Percentiles rank a stretch among this genome's conserved stretches.
Conservation (phyloP, 140 eudicot genomes). For the Ambrosia hybrid region DNA sequence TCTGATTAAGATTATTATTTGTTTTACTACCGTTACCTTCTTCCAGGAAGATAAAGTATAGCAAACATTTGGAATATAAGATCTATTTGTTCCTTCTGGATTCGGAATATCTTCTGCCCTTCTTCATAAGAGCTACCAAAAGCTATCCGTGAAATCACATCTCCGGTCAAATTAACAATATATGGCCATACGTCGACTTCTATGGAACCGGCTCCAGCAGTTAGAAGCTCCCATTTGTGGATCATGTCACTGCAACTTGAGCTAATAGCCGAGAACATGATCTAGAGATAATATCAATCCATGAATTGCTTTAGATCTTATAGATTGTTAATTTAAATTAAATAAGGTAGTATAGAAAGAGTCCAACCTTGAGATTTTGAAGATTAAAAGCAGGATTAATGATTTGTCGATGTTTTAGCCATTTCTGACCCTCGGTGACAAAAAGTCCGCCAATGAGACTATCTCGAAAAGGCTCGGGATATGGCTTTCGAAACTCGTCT, state of each 20-base stretch:
- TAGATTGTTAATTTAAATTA: too few relatives aligned
- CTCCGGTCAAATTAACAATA: constrained; percentile 30
- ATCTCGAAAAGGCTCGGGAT: constrained; percentile 30
- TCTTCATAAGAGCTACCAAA: constrained; percentile 29
- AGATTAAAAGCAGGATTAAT: constrained; percentile 47
- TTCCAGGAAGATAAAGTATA: constrained; percentile 25
- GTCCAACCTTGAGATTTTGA: constrained; percentile 35
- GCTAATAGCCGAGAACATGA: constrained; percentile 30
- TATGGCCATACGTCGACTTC: constrained; percentile 36
- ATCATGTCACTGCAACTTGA: constrained; percentile 33
- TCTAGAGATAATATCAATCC: constrained; percentile 16
- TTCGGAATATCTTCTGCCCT: constrained; percentile 32
- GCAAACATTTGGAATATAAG: constrained; percentile 21
- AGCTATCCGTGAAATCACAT: constrained; percentile 36
- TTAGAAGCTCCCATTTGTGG: constrained; percentile 26
- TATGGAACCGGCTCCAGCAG: background rate
- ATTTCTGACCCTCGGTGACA: constrained; percentile 35
- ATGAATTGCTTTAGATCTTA: background rate
- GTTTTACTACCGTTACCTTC: constrained; percentile 19
- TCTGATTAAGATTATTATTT: background rate
- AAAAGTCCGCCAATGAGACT: constrained; percentile 29
- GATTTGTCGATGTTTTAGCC: constrained; percentile 46
- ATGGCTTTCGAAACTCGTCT: constrained; percentile 26
- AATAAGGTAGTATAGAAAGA: too few relatives aligned
- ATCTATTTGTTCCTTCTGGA: constrained; percentile 31